phyloP scores from a whole-genome alignment of 305 asterid genomes.

The Lippia alba region DNA sequence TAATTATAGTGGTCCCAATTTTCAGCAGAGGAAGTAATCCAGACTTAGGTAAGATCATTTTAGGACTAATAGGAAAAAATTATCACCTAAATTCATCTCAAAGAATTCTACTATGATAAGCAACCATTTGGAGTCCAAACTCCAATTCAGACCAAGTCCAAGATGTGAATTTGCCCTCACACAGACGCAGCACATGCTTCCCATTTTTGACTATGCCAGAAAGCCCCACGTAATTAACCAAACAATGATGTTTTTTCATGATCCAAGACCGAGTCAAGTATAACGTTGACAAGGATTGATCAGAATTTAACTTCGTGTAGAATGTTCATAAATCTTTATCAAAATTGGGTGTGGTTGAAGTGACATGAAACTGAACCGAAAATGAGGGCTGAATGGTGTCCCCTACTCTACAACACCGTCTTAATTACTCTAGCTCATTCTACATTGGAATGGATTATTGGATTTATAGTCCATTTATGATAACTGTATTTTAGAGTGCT shows the following conservation, averaged over 20 bases:
- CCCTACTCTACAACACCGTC: not conserved
- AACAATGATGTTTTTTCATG: not conserved
- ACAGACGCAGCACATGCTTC: not conserved
- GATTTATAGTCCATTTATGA: too few species aligned
- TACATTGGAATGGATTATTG: too few species aligned
- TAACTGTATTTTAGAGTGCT: too few species aligned
- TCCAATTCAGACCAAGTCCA: not conserved
- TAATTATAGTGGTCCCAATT: too few species aligned
- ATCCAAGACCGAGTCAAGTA: not conserved
- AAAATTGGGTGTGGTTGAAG: not conserved
- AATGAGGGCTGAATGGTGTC: not conserved
- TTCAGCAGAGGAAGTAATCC: not conserved
- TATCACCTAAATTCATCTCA: not conserved
- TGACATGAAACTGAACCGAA: not conserved
- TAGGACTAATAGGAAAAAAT: not conserved
- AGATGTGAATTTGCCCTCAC: not conserved
- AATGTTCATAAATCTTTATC: not conserved
- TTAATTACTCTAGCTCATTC: too few species aligned
- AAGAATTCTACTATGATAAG: not conserved
- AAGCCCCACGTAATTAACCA: slow-evolving; percentile 10
- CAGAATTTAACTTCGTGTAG: not conserved
- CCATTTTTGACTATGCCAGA: not conserved
- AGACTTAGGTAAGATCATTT: not conserved
- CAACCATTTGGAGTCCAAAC: not conserved
- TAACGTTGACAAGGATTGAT: not conserved